Conservation (phyloP, 768 basidiomycete species). For the Pleurotus sapidus region DNA sequence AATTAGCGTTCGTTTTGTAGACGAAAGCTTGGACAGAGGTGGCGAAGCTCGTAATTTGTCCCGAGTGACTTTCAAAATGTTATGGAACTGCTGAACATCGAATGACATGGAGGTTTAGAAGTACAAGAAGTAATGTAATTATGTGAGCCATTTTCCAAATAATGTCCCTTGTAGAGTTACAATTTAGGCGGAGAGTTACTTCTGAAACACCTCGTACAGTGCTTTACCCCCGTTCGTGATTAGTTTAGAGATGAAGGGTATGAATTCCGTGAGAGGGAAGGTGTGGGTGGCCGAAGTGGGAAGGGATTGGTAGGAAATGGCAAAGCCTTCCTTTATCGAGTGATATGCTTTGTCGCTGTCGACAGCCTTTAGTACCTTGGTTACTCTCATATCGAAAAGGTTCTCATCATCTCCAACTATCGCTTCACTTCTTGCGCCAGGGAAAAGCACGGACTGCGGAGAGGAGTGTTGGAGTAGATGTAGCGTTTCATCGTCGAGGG, state of each 20-base stretch:
- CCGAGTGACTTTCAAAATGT: constrained; percentile 5
- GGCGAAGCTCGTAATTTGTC: constrained; percentile 9
- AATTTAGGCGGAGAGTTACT: constrained; percentile 43
- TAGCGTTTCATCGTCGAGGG: constrained; percentile 33
- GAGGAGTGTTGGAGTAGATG: constrained; percentile 31
- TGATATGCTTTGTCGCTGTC: background rate
- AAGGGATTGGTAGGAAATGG: constrained; percentile 6
- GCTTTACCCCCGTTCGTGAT: constrained; percentile 9
- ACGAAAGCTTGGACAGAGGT: constrained; percentile 14
- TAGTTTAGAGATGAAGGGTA: constrained; percentile 3
- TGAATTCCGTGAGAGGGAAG: constrained; percentile 1
- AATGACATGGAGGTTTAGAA: constrained; percentile 38
- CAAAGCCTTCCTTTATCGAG: constrained; percentile 10
- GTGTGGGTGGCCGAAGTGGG: background rate
- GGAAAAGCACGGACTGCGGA: constrained; percentile 29
- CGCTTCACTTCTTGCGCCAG: constrained; percentile 13
- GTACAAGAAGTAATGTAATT: background rate
- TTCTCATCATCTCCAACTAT: background rate
- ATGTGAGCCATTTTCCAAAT: no score
- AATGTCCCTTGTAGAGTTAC: no score
- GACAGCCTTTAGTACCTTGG: constrained; percentile 7
- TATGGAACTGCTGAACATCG: background rate
- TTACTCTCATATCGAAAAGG: constrained; percentile 5
- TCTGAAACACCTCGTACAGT: constrained; percentile 12
- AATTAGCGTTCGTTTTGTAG: constrained; percentile 24